Evolutionary conservation across 306 rosid genomes (phyloP).

Genomic region (Lathyrus oleraceus): DNA sequence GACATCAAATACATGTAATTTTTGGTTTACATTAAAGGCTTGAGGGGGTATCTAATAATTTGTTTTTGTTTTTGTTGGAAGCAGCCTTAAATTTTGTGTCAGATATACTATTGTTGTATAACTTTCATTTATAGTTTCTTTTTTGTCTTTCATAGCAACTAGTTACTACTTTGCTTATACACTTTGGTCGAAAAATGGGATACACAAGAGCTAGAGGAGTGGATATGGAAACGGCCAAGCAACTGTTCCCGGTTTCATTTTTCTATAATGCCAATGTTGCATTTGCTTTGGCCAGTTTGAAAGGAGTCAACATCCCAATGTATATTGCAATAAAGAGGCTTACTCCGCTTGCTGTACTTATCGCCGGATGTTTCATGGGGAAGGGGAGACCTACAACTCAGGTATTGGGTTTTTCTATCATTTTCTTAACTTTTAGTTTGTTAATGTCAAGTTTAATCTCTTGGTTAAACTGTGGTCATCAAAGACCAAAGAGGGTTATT

Average conservation of each 20-base stretch:
- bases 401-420: conserved; percentile 25
- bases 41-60: not conserved
- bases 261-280: conserved; percentile 97
- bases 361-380: conserved; percentile 73
- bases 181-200: conserved; percentile 67
- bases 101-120: not conserved
- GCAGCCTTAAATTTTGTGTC: not conserved
- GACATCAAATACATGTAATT: not conserved
- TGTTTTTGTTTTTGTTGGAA: not conserved
- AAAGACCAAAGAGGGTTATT: not conserved
- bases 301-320: conserved; percentile 97
- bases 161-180: conserved; percentile 71
- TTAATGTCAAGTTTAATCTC: not conserved
- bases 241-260: conserved; percentile 71
- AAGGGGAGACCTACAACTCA: conserved; percentile 76
- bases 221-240: conserved; percentile 71
- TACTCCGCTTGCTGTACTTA: conserved; percentile 91
- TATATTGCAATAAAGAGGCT: conserved; percentile 97
- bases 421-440: conserved; percentile 13
- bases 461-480: not conserved
- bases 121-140: conserved; percentile 14
- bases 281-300: conserved; percentile 94
- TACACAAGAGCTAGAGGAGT: conserved; percentile 66
- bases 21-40: not conserved
- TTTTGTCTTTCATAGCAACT: conserved; percentile 62